phyloP scores from a whole-genome alignment of 2,329 filamentous ascomycete species.

The Phyllosticta citrichinensis region DNA sequence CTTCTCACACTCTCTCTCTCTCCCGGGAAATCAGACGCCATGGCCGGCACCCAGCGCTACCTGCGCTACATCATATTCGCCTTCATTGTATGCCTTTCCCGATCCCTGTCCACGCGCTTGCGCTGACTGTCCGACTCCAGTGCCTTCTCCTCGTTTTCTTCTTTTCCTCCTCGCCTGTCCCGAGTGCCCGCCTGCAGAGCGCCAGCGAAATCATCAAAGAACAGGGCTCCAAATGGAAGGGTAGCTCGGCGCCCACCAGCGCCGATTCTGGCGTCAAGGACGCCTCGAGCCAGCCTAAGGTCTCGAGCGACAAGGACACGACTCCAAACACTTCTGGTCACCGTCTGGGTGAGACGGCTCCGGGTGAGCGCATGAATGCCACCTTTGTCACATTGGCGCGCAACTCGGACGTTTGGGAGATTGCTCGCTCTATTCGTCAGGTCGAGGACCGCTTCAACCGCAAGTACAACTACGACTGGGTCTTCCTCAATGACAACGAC shows the following conservation, averaged over 20 bases:
- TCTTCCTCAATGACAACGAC: slow-evolving; percentile 92
- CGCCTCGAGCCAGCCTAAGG: neutral
- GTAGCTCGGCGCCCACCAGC: slow-evolving; percentile 3
- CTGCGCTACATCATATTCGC: slow-evolving; percentile 66
- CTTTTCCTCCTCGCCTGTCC: slow-evolving; percentile 51
- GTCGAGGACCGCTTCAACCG: slow-evolving; percentile 97
- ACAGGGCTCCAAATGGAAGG: slow-evolving; percentile 12
- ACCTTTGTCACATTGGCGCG: slow-evolving; percentile 94
- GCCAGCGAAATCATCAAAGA: slow-evolving; percentile 26
- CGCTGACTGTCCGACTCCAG: slow-evolving; percentile 22
- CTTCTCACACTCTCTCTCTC: neutral
- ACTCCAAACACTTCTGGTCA: slow-evolving; percentile 23
- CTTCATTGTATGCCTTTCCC: slow-evolving; percentile 58
- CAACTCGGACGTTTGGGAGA: slow-evolving; percentile 93
- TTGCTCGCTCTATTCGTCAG: slow-evolving; percentile 88
- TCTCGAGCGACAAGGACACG: slow-evolving; percentile 13
- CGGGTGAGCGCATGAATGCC: slow-evolving; percentile 79
- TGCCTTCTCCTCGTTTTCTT: slow-evolving; percentile 70
- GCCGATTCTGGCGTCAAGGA: slow-evolving; percentile 1
- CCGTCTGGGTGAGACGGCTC: slow-evolving; percentile 38
- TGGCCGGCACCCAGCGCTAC: slow-evolving; percentile 63
- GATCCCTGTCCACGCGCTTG: neutral
- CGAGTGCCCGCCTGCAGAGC: slow-evolving; percentile 22
- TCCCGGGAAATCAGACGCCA: slow-evolving; percentile 31
- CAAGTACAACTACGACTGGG: slow-evolving; percentile 97